Base-by-base conservation (phyloP, 768 basidiomycete species). In the Podaxis sp. region DNA sequence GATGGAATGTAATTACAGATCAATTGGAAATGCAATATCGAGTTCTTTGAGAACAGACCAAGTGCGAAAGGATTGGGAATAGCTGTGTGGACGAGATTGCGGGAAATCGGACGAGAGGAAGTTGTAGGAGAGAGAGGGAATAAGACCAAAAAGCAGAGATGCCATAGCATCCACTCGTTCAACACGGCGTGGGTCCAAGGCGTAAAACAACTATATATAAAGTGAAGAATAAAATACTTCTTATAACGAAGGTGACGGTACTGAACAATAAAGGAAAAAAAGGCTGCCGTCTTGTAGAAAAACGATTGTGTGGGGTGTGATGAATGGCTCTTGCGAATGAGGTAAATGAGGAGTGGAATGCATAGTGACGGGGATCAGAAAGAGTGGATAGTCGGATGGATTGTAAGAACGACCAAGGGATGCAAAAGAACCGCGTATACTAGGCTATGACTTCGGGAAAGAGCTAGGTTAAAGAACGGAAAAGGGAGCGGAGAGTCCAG, bases 161-260 rank as follows among this genome's bases (percentile, higher is more conserved):
- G 67, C 69, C 72, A 72, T 67, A 64, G 69, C 65, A 70, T 69
- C 75, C 76, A 69, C 69, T 61, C 69, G 70, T 71, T 68, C 66
- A 71, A 73, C 73, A 74, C 77, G 71, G 76, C 74, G 75, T 70
- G 68, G 66, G 71, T 17, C 57, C 57, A 58, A 68, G 65, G 67
- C 70, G 72, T 66, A 69, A 63, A 67, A 63, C 74, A 80, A 77
- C 77, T 79, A 79, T 82, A 80, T 76, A 87, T 90, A 88, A 89
- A 81, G 79, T 88, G 87, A 89, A 85, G 83, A 90, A 91, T 91
- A 91, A 92, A 81, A 84, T 84, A 86, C 80, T 84, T 80, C 81
- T 85, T 65, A 63, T 56, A 79, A 77, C 72, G 74, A 76, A 75
- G 75, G 71, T 75, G 79, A 79, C 76, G 84, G 82, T 84, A 81